phyloP scores from a whole-genome alignment of 371 early-diverging fungal genomes.

The Mortierella sp. region DNA sequence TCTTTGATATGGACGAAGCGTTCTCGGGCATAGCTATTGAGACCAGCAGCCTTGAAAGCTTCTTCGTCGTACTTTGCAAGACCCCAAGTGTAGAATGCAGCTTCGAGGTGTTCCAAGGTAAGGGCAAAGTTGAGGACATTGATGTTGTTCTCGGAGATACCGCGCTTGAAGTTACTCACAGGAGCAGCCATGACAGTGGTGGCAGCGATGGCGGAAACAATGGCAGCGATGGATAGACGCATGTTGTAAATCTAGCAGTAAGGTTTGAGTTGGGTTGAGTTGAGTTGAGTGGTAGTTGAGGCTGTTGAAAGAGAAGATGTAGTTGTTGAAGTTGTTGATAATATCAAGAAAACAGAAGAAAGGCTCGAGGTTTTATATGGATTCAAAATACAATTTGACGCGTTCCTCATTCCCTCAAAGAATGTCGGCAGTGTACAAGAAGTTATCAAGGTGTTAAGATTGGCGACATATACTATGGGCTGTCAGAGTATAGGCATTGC shows the following conservation, averaged over 20 bases:
- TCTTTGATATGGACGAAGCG: conserved; percentile 46
- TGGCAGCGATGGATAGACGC: conserved; percentile 30
- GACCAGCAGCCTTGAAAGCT: conserved; percentile 50
- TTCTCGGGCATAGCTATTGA: conserved; percentile 25
- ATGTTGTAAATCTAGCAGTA: conserved; percentile 19
- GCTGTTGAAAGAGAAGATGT: no score
- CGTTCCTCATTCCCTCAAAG: no score
- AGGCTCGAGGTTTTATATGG: no score
- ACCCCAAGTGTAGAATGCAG: conserved; percentile 44
- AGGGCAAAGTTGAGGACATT: conserved; percentile 33
- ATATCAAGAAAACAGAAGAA: no score
- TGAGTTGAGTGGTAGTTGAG: no score
- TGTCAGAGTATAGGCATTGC: no score
- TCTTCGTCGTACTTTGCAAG: conserved; percentile 45
- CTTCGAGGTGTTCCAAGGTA: conserved; percentile 41
- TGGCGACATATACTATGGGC: no score
- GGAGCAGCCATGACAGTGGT: conserved; percentile 22
- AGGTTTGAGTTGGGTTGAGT: no score
- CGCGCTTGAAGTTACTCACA: conserved; percentile 7
- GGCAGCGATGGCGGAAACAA: conserved; percentile 24
- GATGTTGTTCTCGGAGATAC: neutral
- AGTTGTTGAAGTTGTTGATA: no score
- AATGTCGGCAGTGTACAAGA: no score
- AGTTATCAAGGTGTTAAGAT: no score
- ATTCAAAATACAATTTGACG: no score